Conservation (phyloP, 2,329 filamentous ascomycete species). For the Colletotrichum sp. region DNA sequence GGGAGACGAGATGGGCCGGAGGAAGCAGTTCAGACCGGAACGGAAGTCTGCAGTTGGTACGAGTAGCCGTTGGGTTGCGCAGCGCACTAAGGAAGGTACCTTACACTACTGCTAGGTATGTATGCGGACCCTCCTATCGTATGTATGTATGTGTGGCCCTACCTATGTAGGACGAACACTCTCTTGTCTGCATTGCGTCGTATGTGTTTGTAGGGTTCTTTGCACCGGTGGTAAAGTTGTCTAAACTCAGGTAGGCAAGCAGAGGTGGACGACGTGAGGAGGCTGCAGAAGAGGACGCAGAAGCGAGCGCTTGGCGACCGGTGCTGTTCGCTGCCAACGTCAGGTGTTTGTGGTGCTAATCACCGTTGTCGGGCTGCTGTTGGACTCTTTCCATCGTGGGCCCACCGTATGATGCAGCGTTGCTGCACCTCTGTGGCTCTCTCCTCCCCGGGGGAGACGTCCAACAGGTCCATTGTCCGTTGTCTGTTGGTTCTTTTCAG, state of each 20-base stretch:
- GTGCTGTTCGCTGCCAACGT: not conserved
- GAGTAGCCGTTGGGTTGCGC: not conserved
- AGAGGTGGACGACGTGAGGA: constrained; percentile 3
- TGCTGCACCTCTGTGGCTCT: constrained; percentile 10
- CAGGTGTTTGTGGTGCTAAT: constrained; percentile 5
- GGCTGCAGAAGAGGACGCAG: not conserved
- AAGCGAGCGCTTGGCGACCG: constrained; percentile 16
- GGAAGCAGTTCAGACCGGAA: not conserved
- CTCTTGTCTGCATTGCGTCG: not conserved
- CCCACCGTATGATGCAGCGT: not conserved
- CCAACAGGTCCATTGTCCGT: not conserved
- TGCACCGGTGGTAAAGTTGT: not conserved
- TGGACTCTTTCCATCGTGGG: not conserved
- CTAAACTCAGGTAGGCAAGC: not conserved
- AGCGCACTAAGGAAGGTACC: too few species aligned
- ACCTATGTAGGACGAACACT: not conserved
- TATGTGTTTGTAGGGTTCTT: too few species aligned
- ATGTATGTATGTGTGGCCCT: not conserved
- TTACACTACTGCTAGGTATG: not conserved
- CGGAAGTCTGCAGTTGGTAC: not conserved
- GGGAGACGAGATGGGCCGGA: not conserved
- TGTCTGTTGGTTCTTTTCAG: constrained; percentile 10
- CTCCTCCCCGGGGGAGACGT: not conserved
- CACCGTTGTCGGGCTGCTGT: not conserved
- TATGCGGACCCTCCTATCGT: not conserved